These are phyloP conservation scores for Orbilia quercus DNA, from an alignment of 2,329 filamentous ascomycete species.

Conservation along the genomic window DNA sequence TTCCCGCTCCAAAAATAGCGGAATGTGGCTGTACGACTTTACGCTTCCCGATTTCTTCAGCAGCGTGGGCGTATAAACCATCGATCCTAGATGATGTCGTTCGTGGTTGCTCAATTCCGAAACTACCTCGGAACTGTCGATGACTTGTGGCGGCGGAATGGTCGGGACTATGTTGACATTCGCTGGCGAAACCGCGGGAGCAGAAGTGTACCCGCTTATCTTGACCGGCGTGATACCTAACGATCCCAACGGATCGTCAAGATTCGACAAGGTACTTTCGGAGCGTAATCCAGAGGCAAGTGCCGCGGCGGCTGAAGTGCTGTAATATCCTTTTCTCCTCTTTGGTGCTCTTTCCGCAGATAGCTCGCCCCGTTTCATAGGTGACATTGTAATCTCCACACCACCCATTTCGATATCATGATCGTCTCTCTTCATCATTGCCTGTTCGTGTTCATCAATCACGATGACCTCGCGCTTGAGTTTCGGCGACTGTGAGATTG, in stretches of 20 bases:
- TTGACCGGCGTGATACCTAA: conserved; percentile 37
- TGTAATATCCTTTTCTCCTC: conserved; percentile 34
- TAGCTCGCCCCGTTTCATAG: conserved; percentile 36
- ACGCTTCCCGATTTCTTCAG: conserved; percentile 64
- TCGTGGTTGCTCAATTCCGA: conserved; percentile 57
- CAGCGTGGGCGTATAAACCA: conserved; percentile 59
- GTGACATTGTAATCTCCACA: conserved; percentile 33
- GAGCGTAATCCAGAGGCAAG: conserved; percentile 31
- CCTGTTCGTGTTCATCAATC: conserved; percentile 35
- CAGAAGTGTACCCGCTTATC: conserved; percentile 6
- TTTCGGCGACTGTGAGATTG: conserved; percentile 43
- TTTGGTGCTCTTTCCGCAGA: conserved; percentile 37
- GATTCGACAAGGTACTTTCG: conserved; percentile 45
- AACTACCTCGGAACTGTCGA: conserved; percentile 59
- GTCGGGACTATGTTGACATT: conserved; percentile 22
- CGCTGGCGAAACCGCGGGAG: conserved; percentile 4
- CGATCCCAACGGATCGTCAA: conserved; percentile 33
- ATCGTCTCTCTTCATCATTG: conserved; percentile 43
- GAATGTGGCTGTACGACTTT: conserved; percentile 72
- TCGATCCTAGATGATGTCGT: conserved; percentile 59
- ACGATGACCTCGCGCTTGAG: conserved; percentile 51
- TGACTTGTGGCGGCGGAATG: conserved; percentile 59
- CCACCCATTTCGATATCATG: conserved; percentile 50
- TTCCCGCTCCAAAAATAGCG: conserved; percentile 79
- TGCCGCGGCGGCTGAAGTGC: neutral